phyloP scores from a whole-genome alignment of 225 moss, liverwort and hornwort genomes.

The Antitrichia curtipendula region DNA sequence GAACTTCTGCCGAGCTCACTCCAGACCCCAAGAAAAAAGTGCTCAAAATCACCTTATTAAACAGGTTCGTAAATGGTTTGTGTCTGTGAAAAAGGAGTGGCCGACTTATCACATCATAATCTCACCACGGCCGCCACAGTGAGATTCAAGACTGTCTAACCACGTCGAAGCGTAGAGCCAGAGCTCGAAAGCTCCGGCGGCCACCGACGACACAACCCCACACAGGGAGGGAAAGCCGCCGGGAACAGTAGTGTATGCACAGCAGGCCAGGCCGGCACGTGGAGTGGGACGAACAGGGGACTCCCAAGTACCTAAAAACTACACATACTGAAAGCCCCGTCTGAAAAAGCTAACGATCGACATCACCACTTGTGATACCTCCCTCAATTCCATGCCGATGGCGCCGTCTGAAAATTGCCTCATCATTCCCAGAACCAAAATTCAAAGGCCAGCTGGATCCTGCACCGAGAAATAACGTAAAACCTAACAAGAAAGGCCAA shows the following conservation, averaged over 20 bases:
- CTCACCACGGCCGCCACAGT: neutral
- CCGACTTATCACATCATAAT: neutral
- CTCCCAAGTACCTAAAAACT: neutral
- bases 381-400: conserved; percentile 4
- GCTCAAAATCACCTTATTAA: neutral
- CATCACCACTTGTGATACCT: neutral
- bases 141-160: conserved; percentile 7
- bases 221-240: neutral
- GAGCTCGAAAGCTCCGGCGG: neutral
- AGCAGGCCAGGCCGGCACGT: neutral
- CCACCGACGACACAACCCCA: neutral
- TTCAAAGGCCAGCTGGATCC: conserved; percentile 13
- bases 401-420: conserved; percentile 32
- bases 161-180: neutral
- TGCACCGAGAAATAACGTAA: neutral
- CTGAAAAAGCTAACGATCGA: neutral
- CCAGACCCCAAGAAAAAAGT: neutral
- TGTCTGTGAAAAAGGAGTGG: neutral
- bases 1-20: neutral
- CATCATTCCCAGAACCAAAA: conserved; percentile 26
- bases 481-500: neutral
- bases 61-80: neutral
- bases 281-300: neutral
- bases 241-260: neutral
- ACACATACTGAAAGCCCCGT: neutral